phyloP scores from a whole-genome alignment of 179 eudicot species.

The Pouteria campechiana region DNA sequence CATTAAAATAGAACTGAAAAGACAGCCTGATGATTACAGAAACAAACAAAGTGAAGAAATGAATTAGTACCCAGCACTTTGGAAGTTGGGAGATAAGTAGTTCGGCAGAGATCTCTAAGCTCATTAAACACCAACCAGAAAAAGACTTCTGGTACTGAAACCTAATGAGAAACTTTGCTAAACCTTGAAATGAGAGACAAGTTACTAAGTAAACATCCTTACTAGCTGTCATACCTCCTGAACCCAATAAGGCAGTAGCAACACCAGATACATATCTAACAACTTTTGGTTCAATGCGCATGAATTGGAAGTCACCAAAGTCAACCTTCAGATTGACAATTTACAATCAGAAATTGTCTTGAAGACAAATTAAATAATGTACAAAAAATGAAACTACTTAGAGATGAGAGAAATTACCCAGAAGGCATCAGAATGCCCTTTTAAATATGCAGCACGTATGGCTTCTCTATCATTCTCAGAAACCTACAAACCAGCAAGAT shows the following conservation, averaged over 20 bases:
- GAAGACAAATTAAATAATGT: background rate
- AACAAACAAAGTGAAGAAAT: too few species aligned
- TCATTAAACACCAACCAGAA: too few species aligned
- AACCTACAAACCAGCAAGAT: conserved; percentile 31
- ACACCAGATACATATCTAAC: conserved; percentile 83
- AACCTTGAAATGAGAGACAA: too few species aligned
- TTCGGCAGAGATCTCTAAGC: conserved; percentile 5
- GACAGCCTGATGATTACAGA: too few species aligned
- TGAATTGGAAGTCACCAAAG: conserved; percentile 87
- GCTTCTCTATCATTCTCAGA: conserved; percentile 45
- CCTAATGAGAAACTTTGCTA: too few species aligned
- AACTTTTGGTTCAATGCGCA: conserved; percentile 76
- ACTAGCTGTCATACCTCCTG: conserved; percentile 67
- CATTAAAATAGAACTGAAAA: too few species aligned
- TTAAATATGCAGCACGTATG: conserved; percentile 59
- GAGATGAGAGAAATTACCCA: conserved; percentile 54
- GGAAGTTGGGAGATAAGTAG: background rate
- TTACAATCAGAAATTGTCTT: conserved; percentile 3
- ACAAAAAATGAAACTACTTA: background rate
- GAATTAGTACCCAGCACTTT: too few species aligned
- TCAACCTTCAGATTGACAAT: conserved; percentile 55
- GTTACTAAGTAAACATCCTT: background rate
- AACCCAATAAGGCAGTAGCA: conserved; percentile 85
- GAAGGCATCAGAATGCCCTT: conserved; percentile 81
- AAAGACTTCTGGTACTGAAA: too few species aligned